These are phyloP conservation scores for Miscanthus lutarioriparius DNA, from an alignment of 176 grass and related monocot species.

Conservation along the genomic window DNA sequence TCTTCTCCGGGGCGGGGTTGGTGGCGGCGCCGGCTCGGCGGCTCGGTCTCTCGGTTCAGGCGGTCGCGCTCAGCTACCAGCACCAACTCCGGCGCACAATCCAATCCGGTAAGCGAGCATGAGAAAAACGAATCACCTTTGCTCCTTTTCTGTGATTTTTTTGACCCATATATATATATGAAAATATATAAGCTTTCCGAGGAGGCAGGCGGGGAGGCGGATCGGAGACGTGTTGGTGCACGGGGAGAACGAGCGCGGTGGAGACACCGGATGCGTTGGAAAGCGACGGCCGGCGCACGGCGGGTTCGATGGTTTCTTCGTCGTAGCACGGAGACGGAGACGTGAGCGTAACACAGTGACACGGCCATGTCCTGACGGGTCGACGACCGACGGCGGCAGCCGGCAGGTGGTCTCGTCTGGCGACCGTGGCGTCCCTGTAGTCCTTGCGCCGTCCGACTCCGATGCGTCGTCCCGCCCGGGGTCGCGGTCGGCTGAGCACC, in stretches of 20 bases:
- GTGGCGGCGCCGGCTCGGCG: conserved; percentile 26
- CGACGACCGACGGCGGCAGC: neutral
- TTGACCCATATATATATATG: too few relatives aligned
- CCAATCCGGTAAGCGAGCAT: neutral
- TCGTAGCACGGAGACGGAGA: neutral
- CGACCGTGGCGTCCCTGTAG: neutral
- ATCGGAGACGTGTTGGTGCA: neutral
- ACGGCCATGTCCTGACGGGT: neutral
- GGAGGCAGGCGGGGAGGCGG: neutral
- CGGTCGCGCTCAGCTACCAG: conserved; percentile 33
- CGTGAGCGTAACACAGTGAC: neutral
- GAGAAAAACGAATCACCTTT: neutral
- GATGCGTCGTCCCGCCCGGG: neutral
- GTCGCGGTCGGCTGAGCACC: neutral
- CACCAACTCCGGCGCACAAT: conserved; percentile 30
- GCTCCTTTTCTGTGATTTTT: neutral
- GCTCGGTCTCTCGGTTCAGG: neutral
- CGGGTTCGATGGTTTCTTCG: neutral
- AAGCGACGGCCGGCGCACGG: neutral
- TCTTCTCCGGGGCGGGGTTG: neutral
- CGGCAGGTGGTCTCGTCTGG: conserved; percentile 7
- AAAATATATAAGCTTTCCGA: too few relatives aligned
- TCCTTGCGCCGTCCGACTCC: neutral
- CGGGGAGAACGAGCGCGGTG: neutral
- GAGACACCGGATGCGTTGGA: neutral